These are phyloP conservation scores for Scheffersomyces titani DNA, from an alignment of 1,139 yeast species.

Conservation along the genomic window DNA sequence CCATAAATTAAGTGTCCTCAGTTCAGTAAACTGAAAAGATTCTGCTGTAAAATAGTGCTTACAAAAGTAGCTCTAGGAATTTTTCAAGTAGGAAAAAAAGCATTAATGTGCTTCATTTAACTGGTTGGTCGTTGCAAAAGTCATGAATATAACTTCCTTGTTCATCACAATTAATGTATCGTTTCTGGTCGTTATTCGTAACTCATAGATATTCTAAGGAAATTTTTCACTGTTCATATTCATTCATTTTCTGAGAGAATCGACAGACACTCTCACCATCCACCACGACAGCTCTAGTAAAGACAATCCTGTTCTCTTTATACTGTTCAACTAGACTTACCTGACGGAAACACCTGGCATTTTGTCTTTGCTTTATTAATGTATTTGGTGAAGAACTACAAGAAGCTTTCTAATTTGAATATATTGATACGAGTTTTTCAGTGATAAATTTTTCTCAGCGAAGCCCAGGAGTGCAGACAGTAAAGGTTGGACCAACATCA, in stretches of 20 bases:
- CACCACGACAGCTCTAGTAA: constrained; percentile 28
- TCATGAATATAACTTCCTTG: background rate
- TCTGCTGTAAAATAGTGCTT: background rate
- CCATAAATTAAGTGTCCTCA: background rate
- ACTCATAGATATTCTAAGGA: background rate
- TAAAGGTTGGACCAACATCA: background rate
- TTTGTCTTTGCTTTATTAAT: constrained; percentile 36
- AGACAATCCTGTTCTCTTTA: background rate
- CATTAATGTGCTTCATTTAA: background rate
- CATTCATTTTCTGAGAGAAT: background rate
- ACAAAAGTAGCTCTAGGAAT: background rate
- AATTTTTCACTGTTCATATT: background rate
- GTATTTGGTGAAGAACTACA: constrained; percentile 16
- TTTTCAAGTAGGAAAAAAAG: background rate
- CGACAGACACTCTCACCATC: constrained; percentile 21
- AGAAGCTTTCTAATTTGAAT: constrained; percentile 2
- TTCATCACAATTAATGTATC: background rate
- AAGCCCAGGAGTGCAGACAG: background rate
- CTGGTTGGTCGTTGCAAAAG: background rate
- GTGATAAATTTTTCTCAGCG: constrained; percentile 10
- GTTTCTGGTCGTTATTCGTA: background rate
- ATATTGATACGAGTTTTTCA: constrained; percentile 8
- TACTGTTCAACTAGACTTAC: constrained; percentile 52
- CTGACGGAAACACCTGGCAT: constrained; percentile 99
- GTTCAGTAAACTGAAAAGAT: background rate